These are phyloP conservation scores for Wickerhamomyces queroliae DNA, from an alignment of 805 yeast genomes.

Conservation along the genomic window DNA sequence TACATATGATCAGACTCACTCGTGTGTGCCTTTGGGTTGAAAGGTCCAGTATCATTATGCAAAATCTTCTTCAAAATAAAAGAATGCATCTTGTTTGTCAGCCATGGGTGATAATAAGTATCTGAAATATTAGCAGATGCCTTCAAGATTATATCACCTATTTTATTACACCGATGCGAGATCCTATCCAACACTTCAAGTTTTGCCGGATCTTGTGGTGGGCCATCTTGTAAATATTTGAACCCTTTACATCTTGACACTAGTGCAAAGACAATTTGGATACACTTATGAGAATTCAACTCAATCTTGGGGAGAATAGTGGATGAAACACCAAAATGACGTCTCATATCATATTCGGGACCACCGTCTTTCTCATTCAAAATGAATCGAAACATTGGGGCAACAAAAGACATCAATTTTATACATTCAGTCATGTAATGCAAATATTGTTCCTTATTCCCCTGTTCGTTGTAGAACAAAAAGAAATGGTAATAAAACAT, in stretches of 20 bases:
- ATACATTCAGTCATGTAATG: constrained; percentile 7
- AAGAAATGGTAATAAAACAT: constrained; percentile 20
- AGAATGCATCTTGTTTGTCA: constrained; percentile 16
- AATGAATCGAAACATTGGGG: neutral
- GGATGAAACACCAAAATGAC: constrained; percentile 17
- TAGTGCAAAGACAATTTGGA: constrained; percentile 13
- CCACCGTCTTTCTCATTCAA: neutral
- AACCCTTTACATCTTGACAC: constrained; percentile 14
- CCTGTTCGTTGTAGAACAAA: constrained; percentile 11
- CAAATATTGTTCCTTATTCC: constrained; percentile 9
- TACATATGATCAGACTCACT: constrained; percentile 7
- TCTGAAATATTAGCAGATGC: constrained; percentile 12
- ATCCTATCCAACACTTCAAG: constrained; percentile 11
- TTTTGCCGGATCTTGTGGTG: constrained; percentile 1
- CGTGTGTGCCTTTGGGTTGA: constrained; percentile 8
- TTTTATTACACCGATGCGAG: neutral
- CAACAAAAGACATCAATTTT: neutral
- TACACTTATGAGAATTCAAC: constrained; percentile 12
- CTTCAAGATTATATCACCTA: constrained; percentile 3
- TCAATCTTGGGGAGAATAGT: constrained; percentile 18
- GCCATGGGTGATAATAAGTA: constrained; percentile 22
- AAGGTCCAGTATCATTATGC: neutral
- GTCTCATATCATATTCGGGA: constrained; percentile 10
- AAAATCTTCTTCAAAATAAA: constrained; percentile 11
- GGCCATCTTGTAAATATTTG: constrained; percentile 7